Base-by-base conservation (phyloP, 257 asterid genomes). In the Lantana camara region DNA sequence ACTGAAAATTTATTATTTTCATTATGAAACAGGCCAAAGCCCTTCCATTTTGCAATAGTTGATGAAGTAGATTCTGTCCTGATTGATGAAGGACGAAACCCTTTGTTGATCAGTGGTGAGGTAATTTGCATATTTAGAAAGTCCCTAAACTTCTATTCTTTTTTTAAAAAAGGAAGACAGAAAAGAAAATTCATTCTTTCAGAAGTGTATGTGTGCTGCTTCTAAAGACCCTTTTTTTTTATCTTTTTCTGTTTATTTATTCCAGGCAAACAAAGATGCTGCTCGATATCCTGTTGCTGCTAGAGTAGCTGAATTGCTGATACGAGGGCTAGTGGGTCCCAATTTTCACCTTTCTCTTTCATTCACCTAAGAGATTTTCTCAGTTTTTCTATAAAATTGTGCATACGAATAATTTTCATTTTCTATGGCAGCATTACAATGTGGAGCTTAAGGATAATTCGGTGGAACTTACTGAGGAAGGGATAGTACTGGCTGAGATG, bases 1-100 rank as follows among this genome's bases (percentile, higher is more conserved):
- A 2, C 72, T 50, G 37, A 48, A 44, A 24, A 66, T 0, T 44
- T 52, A 23, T 44, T 52, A 19, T 35, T 60, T 21, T 73, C n/a
- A 38, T 72, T 23, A 55, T 75, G 66, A 66, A 76, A 69, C 90
- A 93, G 97, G 97, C 96, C 99, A 51, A 90, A 79, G 66, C 96
- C 99, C 70, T 94, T 94, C 81, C 95, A 94, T 81, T 90, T 87
- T 83, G 97, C 93, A n/a, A 82, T 94, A 73, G 95, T 90, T 60
- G 97, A 90, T 76, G 99, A 94, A 80, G 97, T 94, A 34, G 99
- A 94, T 75, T 94, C 97, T 17, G 97, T 94, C 65, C 95, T 94
- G 71, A 94, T 94, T 51, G 99, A 94, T 37, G 99, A 94, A 77
- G 99, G 99, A 69, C 88, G 99, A 68, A 90, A 94, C 79, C 97